Conservation (phyloP, 2,329 filamentous ascomycete species). For the Pestalotiopsis sp. region DNA sequence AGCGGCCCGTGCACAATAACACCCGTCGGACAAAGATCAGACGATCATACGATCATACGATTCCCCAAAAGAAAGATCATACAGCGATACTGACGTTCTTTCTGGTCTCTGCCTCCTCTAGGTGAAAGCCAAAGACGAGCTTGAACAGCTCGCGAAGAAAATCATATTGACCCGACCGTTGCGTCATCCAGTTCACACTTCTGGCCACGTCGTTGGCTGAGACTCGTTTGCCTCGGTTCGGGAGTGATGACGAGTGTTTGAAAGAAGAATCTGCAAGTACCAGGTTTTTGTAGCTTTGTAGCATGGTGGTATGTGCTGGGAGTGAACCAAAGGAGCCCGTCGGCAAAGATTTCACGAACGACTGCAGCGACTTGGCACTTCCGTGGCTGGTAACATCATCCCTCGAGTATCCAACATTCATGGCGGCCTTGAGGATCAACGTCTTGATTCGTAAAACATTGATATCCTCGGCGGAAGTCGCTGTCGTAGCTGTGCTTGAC, state of each 20-base stretch:
- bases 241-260: conserved; percentile 55
- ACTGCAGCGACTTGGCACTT: conserved; percentile 62
- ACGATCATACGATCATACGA: neutral
- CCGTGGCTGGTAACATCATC: conserved; percentile 49
- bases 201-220: conserved; percentile 77
- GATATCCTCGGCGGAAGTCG: conserved; percentile 70
- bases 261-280: conserved; percentile 75
- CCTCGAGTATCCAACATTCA: conserved; percentile 80
- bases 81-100: conserved; percentile 67
- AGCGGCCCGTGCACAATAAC: too few relatives aligned
- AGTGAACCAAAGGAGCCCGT: conserved; percentile 77
- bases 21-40: neutral
- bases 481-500: conserved; percentile 73
- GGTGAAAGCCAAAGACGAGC: conserved; percentile 80
- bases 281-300: conserved; percentile 80
- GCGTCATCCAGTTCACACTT: conserved; percentile 76
- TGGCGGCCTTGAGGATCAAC: conserved; percentile 81
- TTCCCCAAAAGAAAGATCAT: conserved; percentile 28
- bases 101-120: conserved; percentile 74
- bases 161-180: conserved; percentile 69
- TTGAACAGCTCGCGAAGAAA: conserved; percentile 84
- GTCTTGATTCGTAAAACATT: conserved; percentile 79
- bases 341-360: conserved; percentile 76
- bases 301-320: conserved; percentile 69
- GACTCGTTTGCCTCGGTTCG: conserved; percentile 60